Evolutionary conservation across 2,329 filamentous ascomycete species (phyloP).

Genomic region (Nannizziopsis arthrosporioides): DNA sequence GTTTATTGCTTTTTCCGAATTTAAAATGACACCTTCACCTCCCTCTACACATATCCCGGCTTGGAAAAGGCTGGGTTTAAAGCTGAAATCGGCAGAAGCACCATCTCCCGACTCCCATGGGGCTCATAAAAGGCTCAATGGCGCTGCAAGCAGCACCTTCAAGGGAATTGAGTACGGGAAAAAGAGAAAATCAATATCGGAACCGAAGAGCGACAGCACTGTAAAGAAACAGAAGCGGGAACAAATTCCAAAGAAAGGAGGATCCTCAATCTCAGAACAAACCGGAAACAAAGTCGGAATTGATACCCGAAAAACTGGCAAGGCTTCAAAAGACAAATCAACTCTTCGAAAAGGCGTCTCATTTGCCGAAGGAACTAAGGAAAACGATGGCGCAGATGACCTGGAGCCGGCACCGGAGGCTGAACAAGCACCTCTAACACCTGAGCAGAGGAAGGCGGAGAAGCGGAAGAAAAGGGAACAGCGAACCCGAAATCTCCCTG

Average conservation of each 20-base stretch:
- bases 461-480: slow-evolving; percentile 13
- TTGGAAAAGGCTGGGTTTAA: slow-evolving; percentile 51
- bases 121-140: background rate
- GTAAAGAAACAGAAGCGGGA: slow-evolving; percentile 17
- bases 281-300: background rate
- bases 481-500: slow-evolving; percentile 8
- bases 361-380: slow-evolving; percentile 53
- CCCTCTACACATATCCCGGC: slow-evolving; percentile 37
- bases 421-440: slow-evolving; percentile 17
- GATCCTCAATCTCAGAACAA: background rate
- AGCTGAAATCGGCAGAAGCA: slow-evolving; percentile 43
- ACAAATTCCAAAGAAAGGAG: background rate
- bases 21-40: slow-evolving; percentile 2
- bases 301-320: slow-evolving; percentile 7
- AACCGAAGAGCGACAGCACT: slow-evolving; percentile 15
- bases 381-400: slow-evolving; percentile 37
- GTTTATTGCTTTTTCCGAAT: background rate
- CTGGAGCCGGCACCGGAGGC: slow-evolving; percentile 8
- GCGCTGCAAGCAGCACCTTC: background rate
- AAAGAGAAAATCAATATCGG: slow-evolving; percentile 6
- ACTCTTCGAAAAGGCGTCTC: slow-evolving; percentile 47
- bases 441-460: slow-evolving; percentile 15
- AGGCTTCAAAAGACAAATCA: slow-evolving; percentile 15
- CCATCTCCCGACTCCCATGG: background rate
- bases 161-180: background rate